Evolutionary conservation across 257 asterid genomes (phyloP).

Genomic region (Scutellaria galericulata): DNA sequence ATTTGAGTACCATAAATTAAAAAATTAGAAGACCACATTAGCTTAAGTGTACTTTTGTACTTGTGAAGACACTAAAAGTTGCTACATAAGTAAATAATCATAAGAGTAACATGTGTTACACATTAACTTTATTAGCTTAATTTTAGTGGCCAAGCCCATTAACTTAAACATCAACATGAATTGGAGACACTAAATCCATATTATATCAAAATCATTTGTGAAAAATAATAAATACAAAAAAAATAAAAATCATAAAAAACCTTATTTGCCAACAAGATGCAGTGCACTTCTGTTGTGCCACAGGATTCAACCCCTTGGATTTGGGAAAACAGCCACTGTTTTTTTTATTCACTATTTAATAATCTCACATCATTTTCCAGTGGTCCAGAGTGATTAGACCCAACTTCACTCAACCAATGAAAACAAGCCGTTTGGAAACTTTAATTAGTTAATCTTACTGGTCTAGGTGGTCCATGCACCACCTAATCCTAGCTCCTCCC

Average conservation of each 20-base stretch:
- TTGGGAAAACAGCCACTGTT: constrained; percentile 40
- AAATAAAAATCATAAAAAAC: too few species aligned
- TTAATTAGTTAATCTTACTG: not conserved
- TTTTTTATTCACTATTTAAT: not conserved
- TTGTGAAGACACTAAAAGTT: constrained; percentile 13
- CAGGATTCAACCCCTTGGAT: constrained; percentile 44
- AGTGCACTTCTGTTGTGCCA: not conserved
- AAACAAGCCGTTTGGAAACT: not conserved
- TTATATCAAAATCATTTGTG: not conserved
- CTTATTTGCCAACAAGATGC: too few species aligned
- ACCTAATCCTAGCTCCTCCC: constrained; percentile 21
- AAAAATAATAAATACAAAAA: too few species aligned
- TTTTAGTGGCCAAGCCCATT: constrained; percentile 2
- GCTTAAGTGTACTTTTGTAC: constrained; percentile 31
- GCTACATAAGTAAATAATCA: not conserved
- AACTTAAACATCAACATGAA: not conserved
- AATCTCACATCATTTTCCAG: not conserved
- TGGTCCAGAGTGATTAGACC: constrained; percentile 18
- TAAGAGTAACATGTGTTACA: not conserved
- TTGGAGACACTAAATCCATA: constrained; percentile 13
- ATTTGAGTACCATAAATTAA: not conserved
- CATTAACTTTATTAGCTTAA: not conserved
- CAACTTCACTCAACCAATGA: constrained; percentile 27
- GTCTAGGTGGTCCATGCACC: constrained; percentile 30
- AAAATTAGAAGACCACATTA: not conserved